These are phyloP conservation scores for Urostyla sp. DNA, from an alignment of 73 alveolate genomes.

Conservation along the genomic window DNA sequence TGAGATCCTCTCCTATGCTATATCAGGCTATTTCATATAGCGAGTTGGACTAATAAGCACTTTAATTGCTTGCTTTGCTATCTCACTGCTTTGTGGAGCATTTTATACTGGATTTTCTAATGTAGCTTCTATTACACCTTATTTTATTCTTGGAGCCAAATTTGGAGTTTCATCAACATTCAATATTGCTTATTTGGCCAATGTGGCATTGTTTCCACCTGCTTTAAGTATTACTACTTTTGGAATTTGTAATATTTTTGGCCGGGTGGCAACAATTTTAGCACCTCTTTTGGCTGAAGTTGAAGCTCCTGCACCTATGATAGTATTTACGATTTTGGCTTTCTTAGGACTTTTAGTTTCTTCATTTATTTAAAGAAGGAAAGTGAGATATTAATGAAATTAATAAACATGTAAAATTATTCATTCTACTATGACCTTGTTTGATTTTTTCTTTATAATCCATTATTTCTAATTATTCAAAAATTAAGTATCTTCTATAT, in stretches of 20 bases:
- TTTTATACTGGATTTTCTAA: neutral
- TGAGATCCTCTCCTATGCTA: slow-evolving; percentile 16
- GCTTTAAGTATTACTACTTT: slow-evolving; percentile 19
- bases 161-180: slow-evolving; percentile 45
- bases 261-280: slow-evolving; percentile 27
- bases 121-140: slow-evolving; percentile 10
- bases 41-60: slow-evolving; percentile 7
- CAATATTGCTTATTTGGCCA: slow-evolving; percentile 37
- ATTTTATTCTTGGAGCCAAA: slow-evolving; percentile 12
- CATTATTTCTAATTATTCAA: no score
- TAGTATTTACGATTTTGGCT: slow-evolving; percentile 5
- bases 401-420: no score
- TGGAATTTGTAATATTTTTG: slow-evolving; percentile 49
- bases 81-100: neutral
- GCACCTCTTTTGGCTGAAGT: slow-evolving; percentile 57
- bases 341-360: neutral
- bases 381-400: no score
- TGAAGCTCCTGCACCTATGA: slow-evolving; percentile 41
- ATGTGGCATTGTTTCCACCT: slow-evolving; percentile 47
- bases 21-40: slow-evolving; percentile 1
- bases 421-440: no score
- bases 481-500: no score
- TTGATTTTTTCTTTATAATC: no score
- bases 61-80: neutral
- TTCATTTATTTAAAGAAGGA: no score